Evolutionary conservation across 129 eudicot genomes (phyloP), one percentile per base, ranked within the genome.

Genomic region (Artemisia annua): DNA sequence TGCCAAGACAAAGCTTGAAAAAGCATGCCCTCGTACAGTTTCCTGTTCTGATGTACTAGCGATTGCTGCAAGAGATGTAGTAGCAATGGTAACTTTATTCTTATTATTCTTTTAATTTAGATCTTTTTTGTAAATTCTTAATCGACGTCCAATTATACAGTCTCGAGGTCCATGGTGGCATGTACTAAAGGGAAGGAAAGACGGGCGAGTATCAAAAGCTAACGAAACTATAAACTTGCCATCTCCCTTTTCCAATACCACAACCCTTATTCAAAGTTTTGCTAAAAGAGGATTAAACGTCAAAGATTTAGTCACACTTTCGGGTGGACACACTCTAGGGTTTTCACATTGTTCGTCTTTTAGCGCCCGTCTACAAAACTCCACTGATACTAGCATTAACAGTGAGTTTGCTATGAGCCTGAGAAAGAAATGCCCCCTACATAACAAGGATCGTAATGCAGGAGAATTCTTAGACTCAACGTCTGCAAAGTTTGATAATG

Each of bases 271-370:
- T 57, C 89, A 89, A 26, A 80, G 85, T 84, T 92, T 89, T 52
- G 78, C 89, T 15, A 81, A 82, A 46, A 81, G 89, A 66, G 89
- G 94, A 12, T 82, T 92, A 53, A 74, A 78, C 51, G 61, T 84
- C 46, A 87, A 85, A 66, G 96, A 92, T 56, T 70, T 92, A 80
- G 94, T 92, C 12, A 79, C 96, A 39, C 94, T 89, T 39, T 39
- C 46, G 8, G 96, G 95, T 26, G 96, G 91, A 78, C 97, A 92
- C 77, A 87, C 96, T 1, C 84, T 89, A 20, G 98, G 98, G 10
- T 89, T 92, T 83, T 89, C 98, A 48, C 98, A 92, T 43, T 92
- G 96, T 76, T 87, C 94, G 12, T 89, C 91, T 61, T 92, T 87
- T 58, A 7, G 69, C 17, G 73, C 81, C 28, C 85, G 96, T 10